Conservation (phyloP, 2,329 filamentous ascomycete genomes). For the Bimuria novae-zelandiae region DNA sequence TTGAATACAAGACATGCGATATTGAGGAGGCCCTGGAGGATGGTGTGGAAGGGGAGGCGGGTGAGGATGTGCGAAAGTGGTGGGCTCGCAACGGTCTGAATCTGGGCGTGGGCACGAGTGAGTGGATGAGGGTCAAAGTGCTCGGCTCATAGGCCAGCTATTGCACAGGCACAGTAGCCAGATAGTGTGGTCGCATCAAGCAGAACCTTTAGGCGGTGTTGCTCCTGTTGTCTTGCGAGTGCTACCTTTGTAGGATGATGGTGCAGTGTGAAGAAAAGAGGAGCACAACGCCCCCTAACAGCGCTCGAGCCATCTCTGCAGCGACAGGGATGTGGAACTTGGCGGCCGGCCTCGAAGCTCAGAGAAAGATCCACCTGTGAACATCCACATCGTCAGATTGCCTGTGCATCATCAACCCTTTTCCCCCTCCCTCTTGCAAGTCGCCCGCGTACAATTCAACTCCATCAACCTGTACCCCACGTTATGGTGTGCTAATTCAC, state of each 20-base stretch:
- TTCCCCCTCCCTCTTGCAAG: not conserved
- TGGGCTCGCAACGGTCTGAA: constrained; percentile 87
- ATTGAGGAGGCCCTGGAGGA: constrained; percentile 95
- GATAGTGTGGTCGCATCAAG: too few species aligned
- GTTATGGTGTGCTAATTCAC: constrained; percentile 11
- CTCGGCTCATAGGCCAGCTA: constrained; percentile 56
- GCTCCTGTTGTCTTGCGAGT: too few species aligned
- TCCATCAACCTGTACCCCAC: not conserved
- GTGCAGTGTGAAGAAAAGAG: too few species aligned
- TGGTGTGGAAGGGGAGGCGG: constrained; percentile 69
- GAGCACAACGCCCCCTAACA: too few species aligned
- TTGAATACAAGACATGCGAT: constrained; percentile 93
- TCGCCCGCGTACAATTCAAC: constrained; percentile 7
- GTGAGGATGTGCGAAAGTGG: constrained; percentile 77
- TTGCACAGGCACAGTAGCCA: too few species aligned
- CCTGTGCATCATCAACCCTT: constrained; percentile 1
- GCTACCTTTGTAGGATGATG: too few species aligned
- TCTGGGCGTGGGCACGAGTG: constrained; percentile 78
- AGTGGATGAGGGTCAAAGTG: constrained; percentile 85
- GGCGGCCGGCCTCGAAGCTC: constrained; percentile 3
- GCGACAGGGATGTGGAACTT: constrained; percentile 3
- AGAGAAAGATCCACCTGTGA: constrained; percentile 9
- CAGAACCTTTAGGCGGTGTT: too few species aligned
- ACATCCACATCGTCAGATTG: constrained; percentile 1
- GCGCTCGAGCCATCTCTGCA: too few species aligned